Evolutionary conservation across 768 basidiomycete genomes (phyloP).

Genomic region (Suillus ampliporus): DNA sequence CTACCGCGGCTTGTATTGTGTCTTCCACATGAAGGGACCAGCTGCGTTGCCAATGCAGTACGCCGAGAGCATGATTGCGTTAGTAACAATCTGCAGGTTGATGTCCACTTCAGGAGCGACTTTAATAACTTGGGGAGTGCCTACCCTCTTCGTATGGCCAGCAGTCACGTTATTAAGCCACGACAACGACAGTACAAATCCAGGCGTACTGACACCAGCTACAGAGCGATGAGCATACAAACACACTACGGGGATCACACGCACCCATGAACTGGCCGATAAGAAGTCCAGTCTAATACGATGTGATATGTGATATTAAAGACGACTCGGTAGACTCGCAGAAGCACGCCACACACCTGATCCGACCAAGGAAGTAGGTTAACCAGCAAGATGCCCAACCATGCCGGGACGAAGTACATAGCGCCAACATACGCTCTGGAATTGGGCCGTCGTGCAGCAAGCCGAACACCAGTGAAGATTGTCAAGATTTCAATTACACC

Average conservation of each 20-base stretch:
- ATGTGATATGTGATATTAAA: neutral
- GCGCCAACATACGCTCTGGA: constrained; percentile 60
- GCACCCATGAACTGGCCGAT: constrained; percentile 60
- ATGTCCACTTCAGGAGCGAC: neutral
- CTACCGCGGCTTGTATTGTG: constrained; percentile 62
- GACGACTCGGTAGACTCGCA: neutral
- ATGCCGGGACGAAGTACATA: constrained; percentile 61
- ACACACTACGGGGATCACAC: neutral
- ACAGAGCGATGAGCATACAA: constrained; percentile 1
- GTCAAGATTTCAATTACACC: constrained; percentile 67
- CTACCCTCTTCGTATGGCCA: constrained; percentile 68
- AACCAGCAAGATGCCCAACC: constrained; percentile 62
- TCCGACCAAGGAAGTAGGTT: constrained; percentile 66
- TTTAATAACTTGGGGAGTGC: neutral
- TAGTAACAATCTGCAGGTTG: constrained; percentile 44
- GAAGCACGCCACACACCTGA: constrained; percentile 45
- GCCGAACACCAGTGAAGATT: constrained; percentile 62
- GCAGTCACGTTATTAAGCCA: constrained; percentile 68
- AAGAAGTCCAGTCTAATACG: constrained; percentile 48
- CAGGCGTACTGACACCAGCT: constrained; percentile 57
- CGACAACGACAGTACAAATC: constrained; percentile 59
- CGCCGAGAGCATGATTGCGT: constrained; percentile 70
- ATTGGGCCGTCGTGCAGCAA: constrained; percentile 57
- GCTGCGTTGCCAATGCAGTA: constrained; percentile 66
- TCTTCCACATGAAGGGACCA: constrained; percentile 77